Conservation (phyloP, 2,329 filamentous ascomycete genomes). For the Lomentospora prolificans region DNA sequence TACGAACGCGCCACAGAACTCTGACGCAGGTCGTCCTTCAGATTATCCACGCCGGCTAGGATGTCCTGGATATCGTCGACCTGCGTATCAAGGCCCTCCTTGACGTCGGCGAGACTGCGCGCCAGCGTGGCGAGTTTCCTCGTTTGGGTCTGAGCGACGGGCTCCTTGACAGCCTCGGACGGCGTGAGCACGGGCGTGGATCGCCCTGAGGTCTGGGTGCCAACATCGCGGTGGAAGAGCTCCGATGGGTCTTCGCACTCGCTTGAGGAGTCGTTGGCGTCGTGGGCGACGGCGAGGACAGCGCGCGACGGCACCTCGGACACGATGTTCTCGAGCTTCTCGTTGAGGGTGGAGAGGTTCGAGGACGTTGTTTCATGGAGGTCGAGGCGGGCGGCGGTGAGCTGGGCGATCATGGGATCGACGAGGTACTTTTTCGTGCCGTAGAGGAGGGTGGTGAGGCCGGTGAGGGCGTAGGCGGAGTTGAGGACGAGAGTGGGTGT, state of each 20-base stretch:
- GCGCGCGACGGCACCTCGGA: conserved; percentile 44
- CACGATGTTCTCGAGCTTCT: conserved; percentile 45
- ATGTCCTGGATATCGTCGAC: conserved; percentile 40
- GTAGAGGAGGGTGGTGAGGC: conserved; percentile 55
- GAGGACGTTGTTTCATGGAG: conserved; percentile 37
- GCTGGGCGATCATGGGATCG: conserved; percentile 46
- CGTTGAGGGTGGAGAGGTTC: conserved; percentile 35
- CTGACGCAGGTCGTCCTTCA: conserved; percentile 57
- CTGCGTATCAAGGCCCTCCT: conserved; percentile 31
- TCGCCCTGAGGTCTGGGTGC: conserved; percentile 54
- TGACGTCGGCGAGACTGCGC: conserved; percentile 30
- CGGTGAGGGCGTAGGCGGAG: conserved; percentile 47
- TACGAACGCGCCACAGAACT: conserved; percentile 26
- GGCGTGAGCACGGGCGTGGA: conserved; percentile 11
- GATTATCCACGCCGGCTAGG: conserved; percentile 41
- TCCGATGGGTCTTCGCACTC: conserved; percentile 59
- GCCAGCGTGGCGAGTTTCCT: conserved; percentile 32
- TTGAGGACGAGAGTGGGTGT: conserved; percentile 49
- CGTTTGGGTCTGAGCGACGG: conserved; percentile 27
- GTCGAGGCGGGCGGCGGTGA: conserved; percentile 42
- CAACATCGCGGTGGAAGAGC: conserved; percentile 72
- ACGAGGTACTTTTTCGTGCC: conserved; percentile 61
- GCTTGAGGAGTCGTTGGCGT: conserved; percentile 27
- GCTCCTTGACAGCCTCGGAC: conserved; percentile 13
- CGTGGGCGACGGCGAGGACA: conserved; percentile 6